Evolutionary conservation across 2,329 filamentous ascomycete genomes (phyloP).

Genomic region (Colletotrichum sojae): DNA sequence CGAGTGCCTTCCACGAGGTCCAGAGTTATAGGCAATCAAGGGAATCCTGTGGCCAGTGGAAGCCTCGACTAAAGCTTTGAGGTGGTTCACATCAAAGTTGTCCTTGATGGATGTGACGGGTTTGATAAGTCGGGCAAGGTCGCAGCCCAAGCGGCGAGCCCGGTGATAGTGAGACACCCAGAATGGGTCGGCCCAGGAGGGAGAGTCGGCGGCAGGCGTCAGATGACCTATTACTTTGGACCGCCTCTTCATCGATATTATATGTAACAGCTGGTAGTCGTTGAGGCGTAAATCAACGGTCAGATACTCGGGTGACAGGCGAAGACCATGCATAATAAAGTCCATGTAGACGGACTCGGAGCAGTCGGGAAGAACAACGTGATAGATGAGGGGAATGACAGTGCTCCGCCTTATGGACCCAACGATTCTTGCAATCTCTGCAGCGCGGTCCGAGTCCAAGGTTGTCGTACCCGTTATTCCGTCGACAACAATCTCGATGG

Average conservation of each 20-base stretch:
- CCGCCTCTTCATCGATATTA: constrained; percentile 66
- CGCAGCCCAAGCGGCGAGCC: constrained; percentile 70
- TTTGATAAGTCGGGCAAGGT: constrained; percentile 73
- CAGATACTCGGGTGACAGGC: constrained; percentile 74
- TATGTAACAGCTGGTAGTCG: constrained; percentile 62
- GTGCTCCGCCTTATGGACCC: constrained; percentile 74
- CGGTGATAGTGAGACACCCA: constrained; percentile 72
- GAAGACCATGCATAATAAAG: constrained; percentile 71
- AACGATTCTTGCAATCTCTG: constrained; percentile 70
- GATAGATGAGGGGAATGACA: constrained; percentile 71
- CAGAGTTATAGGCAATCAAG: constrained; percentile 76
- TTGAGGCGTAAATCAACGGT: constrained; percentile 73
- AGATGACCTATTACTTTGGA: constrained; percentile 75
- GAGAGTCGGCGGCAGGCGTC: constrained; percentile 55
- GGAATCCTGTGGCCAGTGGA: constrained; percentile 62
- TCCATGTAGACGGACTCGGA: constrained; percentile 63
- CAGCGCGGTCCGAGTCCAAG: constrained; percentile 53
- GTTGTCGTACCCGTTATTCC: constrained; percentile 34
- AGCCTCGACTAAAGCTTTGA: constrained; percentile 65
- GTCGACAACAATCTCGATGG: constrained; percentile 73
- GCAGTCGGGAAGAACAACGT: constrained; percentile 58
- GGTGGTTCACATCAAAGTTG: constrained; percentile 71
- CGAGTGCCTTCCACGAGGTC: constrained; percentile 73
- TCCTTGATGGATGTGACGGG: constrained; percentile 71
- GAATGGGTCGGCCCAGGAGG: constrained; percentile 69